Evolutionary conservation across 768 basidiomycete genomes (phyloP), one percentile per base, ranked within the genome.

Genomic region (Cyclocybe cylindracea): DNA sequence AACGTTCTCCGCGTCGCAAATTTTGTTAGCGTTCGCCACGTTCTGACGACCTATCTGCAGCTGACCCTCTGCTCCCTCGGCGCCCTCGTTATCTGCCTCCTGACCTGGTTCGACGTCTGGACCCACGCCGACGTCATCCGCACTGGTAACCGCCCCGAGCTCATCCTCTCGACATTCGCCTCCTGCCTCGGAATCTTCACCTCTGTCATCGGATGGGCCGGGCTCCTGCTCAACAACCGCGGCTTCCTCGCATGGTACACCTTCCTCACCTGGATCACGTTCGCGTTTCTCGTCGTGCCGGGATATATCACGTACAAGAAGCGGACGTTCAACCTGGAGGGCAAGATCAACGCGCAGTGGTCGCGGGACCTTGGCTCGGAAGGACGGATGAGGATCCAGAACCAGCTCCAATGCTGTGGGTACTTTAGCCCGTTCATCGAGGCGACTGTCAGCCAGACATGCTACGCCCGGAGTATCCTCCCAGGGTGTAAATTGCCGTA

Each of bases 181-280:
- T 81, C 86, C 2, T 65, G 71, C 19, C 55, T 85, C 7, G 84
- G 81, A 19, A 66, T 87, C 36, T 64, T 89, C 55, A 87, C 89
- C 33, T 79, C 87, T 35, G 59, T 89, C 54, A 72, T 91, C 56
- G 91, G 91, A 48, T 91, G 85, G 82, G 80, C 89, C 19, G 91
- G 91, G 31, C 84, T 92, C 65, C 75, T 94, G 32, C 82, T 91
- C 61, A 93, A 94, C 78, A 91, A 91, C 67, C 89, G 91, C 46
- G 71, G 81, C 48, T 91, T 94, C 80, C 83, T 92, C 55, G 87
- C 89, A 16, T 67, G 83, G 53, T 92, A 91, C 72, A 77, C 89
- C 60, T 86, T 91, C 68, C 63, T 87, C 40, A 79, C 85, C 47
- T 94, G 90, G 91, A 65, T 87, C 63, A 80, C 80, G 50, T 86